Conservation (phyloP, 306 rosid genomes). For the Clitoria ternatea region DNA sequence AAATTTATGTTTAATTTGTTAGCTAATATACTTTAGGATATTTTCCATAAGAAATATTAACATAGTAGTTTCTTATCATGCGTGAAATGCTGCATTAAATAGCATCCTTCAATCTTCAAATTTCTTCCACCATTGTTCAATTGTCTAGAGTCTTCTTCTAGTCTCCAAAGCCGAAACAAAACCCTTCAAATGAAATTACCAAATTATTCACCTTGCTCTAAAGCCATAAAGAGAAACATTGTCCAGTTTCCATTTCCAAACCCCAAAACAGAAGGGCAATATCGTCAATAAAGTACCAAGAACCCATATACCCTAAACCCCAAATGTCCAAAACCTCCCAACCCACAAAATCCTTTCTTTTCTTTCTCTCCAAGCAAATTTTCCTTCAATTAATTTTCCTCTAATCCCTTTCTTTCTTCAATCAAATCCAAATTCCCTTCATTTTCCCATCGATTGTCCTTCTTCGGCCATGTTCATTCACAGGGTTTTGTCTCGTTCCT, state of each 20-base stretch:
- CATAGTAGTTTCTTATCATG: no score
- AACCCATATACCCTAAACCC: background rate
- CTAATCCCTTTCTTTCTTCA: background rate
- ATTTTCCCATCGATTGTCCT: background rate
- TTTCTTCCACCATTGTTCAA: background rate
- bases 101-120: no score
- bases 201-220: background rate
- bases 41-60: no score
- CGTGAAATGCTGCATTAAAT: no score
- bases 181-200: background rate
- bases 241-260: background rate
- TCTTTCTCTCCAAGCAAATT: constrained; percentile 30
- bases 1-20: no score
- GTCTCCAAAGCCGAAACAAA: background rate
- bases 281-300: background rate
- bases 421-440: background rate
- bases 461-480: constrained; percentile 52
- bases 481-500: constrained; percentile 52
- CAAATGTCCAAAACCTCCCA: background rate
- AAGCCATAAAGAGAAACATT: background rate
- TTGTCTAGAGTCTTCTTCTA: background rate
- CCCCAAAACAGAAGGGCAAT: background rate
- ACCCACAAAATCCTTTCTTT: background rate
- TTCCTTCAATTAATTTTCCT: background rate
- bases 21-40: no score